Evolutionary conservation across 108 stramenopile genomes (phyloP).

Genomic region (Nannochloropsis granulata): DNA sequence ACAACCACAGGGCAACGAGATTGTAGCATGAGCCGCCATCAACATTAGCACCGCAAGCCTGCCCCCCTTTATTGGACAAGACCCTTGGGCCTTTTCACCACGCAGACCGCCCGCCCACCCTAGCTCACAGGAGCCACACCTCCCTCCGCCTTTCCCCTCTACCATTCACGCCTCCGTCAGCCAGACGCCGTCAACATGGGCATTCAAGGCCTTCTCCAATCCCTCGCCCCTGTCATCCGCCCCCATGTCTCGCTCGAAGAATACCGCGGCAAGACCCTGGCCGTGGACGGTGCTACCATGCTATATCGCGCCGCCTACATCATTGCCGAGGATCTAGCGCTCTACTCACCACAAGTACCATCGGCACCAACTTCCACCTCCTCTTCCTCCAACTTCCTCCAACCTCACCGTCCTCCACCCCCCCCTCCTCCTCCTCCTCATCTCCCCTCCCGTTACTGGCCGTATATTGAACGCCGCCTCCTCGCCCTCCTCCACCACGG

Average conservation of each 20-base stretch:
- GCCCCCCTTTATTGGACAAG: neutral
- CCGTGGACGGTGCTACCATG: constrained; percentile 30
- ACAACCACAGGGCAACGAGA: neutral
- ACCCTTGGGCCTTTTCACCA: neutral
- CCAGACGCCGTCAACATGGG: neutral
- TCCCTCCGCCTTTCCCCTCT: too few relatives aligned
- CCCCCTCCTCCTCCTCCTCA: neutral
- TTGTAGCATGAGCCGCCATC: neutral
- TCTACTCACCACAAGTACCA: neutral
- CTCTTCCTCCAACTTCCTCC: neutral
- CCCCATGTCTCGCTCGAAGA: constrained; percentile 1
- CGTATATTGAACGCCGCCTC: constrained; percentile 1
- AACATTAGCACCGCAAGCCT: neutral
- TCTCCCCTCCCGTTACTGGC: neutral
- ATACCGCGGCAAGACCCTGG: constrained; percentile 28
- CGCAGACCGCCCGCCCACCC: too few relatives aligned
- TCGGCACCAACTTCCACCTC: neutral
- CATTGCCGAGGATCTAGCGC: constrained; percentile 19
- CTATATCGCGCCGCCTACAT: constrained; percentile 29
- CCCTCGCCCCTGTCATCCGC: neutral
- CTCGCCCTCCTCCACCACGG: constrained; percentile 24
- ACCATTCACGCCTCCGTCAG: too few relatives aligned
- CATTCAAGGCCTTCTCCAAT: neutral
- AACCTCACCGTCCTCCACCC: neutral
- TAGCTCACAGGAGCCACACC: too few relatives aligned